A percentile compares a stretch with the other conserved stretches of the same genome.
Evolutionary conservation across 2,329 filamentous ascomycete genomes (phyloP).

Genomic region (Fusarium globosum): DNA sequence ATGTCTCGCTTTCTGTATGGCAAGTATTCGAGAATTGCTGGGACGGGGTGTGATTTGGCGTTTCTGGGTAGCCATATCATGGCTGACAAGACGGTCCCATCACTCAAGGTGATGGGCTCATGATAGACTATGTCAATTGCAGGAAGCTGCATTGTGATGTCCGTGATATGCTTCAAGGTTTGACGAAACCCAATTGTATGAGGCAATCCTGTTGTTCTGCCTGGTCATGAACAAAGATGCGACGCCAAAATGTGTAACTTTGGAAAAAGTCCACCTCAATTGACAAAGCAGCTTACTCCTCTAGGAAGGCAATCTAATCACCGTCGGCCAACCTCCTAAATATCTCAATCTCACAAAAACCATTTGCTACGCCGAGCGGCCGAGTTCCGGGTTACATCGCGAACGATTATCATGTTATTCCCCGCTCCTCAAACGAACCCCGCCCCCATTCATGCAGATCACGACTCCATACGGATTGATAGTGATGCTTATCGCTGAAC

Average conservation of each 20-base stretch:
- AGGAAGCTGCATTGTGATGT: not conserved
- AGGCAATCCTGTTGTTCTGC: too few relatives aligned
- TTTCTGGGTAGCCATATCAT: conserved; percentile 10
- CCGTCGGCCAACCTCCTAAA: not conserved
- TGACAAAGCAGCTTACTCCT: not conserved
- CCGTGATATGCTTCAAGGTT: too few relatives aligned
- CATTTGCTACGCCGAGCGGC: not conserved
- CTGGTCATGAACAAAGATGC: too few relatives aligned
- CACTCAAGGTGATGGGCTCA: conserved; percentile 6
- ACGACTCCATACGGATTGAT: not conserved
- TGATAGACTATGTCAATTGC: conserved; percentile 5
- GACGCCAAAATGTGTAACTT: too few relatives aligned
- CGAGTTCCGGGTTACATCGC: not conserved
- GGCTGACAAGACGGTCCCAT: not conserved
- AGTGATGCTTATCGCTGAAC: not conserved
- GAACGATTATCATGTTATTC: not conserved
- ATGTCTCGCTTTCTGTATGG: conserved; percentile 6
- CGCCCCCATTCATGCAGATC: not conserved
- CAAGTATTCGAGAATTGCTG: conserved; percentile 3
- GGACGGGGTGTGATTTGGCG: conserved; percentile 1
- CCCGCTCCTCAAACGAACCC: not conserved
- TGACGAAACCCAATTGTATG: too few relatives aligned
- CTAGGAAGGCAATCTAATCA: not conserved
- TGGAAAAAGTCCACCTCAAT: too few relatives aligned
- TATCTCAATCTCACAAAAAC: not conserved